A percentile compares a stretch with the other conserved stretches of the same genome.
These are phyloP conservation scores for Hypoxylon sp. DNA, from an alignment of 2,329 filamentous ascomycete genomes.

Conservation along the genomic window DNA sequence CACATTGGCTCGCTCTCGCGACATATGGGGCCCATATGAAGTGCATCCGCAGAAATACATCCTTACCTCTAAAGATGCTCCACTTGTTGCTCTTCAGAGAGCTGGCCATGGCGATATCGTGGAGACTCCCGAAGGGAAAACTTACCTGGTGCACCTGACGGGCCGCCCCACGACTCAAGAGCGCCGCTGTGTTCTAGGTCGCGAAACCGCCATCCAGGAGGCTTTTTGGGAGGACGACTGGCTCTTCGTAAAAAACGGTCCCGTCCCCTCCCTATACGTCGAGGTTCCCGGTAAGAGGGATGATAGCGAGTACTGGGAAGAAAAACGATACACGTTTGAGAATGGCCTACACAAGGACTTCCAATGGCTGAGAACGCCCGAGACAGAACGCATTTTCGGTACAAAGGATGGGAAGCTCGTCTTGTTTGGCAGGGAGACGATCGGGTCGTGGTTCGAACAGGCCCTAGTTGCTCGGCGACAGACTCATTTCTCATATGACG, in stretches of 20 bases:
- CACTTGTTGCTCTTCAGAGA: conserved; percentile 59
- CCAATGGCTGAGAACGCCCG: conserved; percentile 66
- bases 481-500: conserved; percentile 68
- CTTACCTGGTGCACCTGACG: conserved; percentile 62
- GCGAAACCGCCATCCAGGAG: conserved; percentile 67
- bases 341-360: conserved; percentile 59
- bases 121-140: conserved; percentile 61
- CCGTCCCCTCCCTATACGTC: conserved; percentile 62
- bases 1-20: conserved; percentile 62
- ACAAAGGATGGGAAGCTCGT: conserved; percentile 52
- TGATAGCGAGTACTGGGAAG: conserved; percentile 59
- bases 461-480: conserved; percentile 63
- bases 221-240: conserved; percentile 69
- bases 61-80: conserved; percentile 61
- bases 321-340: conserved; percentile 58
- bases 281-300: conserved; percentile 59
- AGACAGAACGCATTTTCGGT: conserved; percentile 61
- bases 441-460: conserved; percentile 68
- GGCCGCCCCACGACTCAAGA: conserved; percentile 61
- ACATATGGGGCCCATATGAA: conserved; percentile 70
- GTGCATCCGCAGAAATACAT: conserved; percentile 66
- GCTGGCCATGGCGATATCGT: conserved; percentile 64
- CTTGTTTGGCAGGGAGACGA: conserved; percentile 59
- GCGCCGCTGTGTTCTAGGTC: conserved; percentile 62
- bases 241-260: conserved; percentile 68